Percentiles rank a stretch among this genome's conserved stretches.
These are phyloP conservation scores for Ustilago bromivora DNA, from an alignment of 1,284 basidiomycete species.

Conservation along the genomic window DNA sequence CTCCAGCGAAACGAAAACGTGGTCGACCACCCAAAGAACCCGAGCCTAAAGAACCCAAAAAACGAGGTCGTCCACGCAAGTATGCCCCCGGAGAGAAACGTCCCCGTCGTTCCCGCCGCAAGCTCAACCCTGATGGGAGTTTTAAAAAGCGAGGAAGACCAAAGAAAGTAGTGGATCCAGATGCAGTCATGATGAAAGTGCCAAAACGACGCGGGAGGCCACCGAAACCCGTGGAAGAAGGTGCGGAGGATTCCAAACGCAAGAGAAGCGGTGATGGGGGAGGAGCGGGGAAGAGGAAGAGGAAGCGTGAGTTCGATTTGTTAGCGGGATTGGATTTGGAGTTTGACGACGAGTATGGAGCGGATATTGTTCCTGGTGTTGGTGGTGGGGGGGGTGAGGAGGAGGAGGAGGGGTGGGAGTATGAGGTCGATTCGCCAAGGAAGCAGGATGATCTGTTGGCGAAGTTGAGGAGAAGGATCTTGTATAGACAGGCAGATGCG, in stretches of 20 bases:
- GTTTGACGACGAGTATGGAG: slow-evolving; percentile 29
- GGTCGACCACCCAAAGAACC: slow-evolving; percentile 36
- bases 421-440: slow-evolving; percentile 23
- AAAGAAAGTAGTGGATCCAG: slow-evolving; percentile 42
- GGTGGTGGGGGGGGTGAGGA: slow-evolving; percentile 5
- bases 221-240: slow-evolving; percentile 22
- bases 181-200: slow-evolving; percentile 36
- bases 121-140: slow-evolving; percentile 43
- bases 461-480: slow-evolving; percentile 37
- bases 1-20: slow-evolving; percentile 26
- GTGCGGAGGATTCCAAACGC: slow-evolving; percentile 9
- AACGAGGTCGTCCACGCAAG: slow-evolving; percentile 47
- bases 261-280: not conserved
- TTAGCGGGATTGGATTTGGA: slow-evolving; percentile 41
- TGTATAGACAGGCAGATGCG: slow-evolving; percentile 45
- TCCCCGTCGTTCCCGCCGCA: slow-evolving; percentile 23
- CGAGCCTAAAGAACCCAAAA: slow-evolving; percentile 32
- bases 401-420: slow-evolving; percentile 32
- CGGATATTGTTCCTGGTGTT: slow-evolving; percentile 23
- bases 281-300: slow-evolving; percentile 13
- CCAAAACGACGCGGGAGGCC: slow-evolving; percentile 46
- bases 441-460: slow-evolving; percentile 48
- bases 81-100: slow-evolving; percentile 39
- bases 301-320: slow-evolving; percentile 44
- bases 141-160: slow-evolving; percentile 42